These are phyloP conservation scores for Termitomyces sp. DNA, from an alignment of 768 basidiomycete species.

Conservation along the genomic window DNA sequence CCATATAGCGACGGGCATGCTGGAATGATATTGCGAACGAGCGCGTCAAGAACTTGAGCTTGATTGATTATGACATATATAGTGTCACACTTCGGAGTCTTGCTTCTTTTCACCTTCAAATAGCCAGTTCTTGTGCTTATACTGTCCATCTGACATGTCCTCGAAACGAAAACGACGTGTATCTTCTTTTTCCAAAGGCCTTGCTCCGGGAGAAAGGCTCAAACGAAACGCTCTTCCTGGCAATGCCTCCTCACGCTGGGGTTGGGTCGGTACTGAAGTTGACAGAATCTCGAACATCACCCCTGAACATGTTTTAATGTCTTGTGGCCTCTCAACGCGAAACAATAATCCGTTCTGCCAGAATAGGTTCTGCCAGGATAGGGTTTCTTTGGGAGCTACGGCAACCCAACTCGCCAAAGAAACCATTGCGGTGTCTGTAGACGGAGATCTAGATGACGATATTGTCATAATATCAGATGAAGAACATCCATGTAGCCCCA, in stretches of 20 bases:
- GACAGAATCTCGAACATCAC: slow-evolving; percentile 54
- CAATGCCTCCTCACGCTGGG: slow-evolving; percentile 54
- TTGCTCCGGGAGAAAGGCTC: slow-evolving; percentile 57
- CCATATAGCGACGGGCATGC: slow-evolving; percentile 4
- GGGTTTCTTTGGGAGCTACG: slow-evolving; percentile 28
- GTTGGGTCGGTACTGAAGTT: slow-evolving; percentile 74
- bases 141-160: slow-evolving; percentile 35
- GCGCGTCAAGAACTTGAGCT: background rate
- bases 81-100: slow-evolving; percentile 4
- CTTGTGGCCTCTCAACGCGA: slow-evolving; percentile 60
- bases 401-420: slow-evolving; percentile 4
- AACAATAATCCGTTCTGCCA: slow-evolving; percentile 50
- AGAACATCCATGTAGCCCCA: slow-evolving; percentile 48
- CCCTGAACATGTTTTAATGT: slow-evolving; percentile 54
- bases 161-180: slow-evolving; percentile 54
- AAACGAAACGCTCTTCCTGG: slow-evolving; percentile 51
- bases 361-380: slow-evolving; percentile 64
- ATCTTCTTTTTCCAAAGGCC: slow-evolving; percentile 42
- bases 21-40: background rate
- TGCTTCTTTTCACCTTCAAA: background rate
- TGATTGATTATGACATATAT: background rate
- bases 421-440: slow-evolving; percentile 13
- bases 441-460: slow-evolving; percentile 52
- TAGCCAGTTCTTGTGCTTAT: background rate
- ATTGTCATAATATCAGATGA: slow-evolving; percentile 69